Evolutionary conservation across 768 basidiomycete genomes (phyloP).

Genomic region (Podaxis sp.): DNA sequence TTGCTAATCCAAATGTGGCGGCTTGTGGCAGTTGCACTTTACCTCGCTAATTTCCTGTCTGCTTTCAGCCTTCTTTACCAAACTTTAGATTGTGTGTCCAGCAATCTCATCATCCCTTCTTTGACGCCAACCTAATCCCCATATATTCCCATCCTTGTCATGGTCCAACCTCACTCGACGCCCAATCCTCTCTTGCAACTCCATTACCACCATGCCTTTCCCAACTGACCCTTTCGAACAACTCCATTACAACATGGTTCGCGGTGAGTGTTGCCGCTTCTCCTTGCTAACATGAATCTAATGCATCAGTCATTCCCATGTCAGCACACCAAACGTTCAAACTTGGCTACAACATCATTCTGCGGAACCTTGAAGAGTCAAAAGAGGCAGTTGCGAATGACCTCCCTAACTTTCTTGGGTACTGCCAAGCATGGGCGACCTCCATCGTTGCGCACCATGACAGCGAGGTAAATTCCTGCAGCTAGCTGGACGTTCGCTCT

Average conservation of each 20-base stretch:
- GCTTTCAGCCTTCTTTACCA: too few relatives aligned
- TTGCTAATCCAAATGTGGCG: too few relatives aligned
- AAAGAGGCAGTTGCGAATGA: not conserved
- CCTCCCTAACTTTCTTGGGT: constrained; percentile 4
- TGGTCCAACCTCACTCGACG: not conserved
- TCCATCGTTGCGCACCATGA: constrained; percentile 2
- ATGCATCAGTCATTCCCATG: too few relatives aligned
- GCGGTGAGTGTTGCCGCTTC: not conserved
- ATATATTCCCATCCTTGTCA: not conserved
- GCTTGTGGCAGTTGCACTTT: too few relatives aligned
- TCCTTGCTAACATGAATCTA: not conserved
- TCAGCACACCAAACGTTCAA: constrained; percentile 10
- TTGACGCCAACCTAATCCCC: not conserved
- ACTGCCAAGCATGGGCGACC: constrained; percentile 5
- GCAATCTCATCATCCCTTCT: not conserved
- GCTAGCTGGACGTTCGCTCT: not conserved
- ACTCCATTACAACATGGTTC: constrained; percentile 11
- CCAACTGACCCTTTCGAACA: constrained; percentile 6
- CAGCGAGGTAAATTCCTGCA: not conserved
- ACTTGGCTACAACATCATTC: constrained; percentile 1
- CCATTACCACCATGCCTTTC: not conserved
- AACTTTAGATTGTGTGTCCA: too few relatives aligned
- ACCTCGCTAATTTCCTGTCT: too few relatives aligned
- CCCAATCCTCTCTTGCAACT: not conserved
- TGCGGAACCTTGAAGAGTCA: not conserved